Evolutionary conservation across 2,329 filamentous ascomycete species (phyloP).

Genomic region (Colletotrichum musae): DNA sequence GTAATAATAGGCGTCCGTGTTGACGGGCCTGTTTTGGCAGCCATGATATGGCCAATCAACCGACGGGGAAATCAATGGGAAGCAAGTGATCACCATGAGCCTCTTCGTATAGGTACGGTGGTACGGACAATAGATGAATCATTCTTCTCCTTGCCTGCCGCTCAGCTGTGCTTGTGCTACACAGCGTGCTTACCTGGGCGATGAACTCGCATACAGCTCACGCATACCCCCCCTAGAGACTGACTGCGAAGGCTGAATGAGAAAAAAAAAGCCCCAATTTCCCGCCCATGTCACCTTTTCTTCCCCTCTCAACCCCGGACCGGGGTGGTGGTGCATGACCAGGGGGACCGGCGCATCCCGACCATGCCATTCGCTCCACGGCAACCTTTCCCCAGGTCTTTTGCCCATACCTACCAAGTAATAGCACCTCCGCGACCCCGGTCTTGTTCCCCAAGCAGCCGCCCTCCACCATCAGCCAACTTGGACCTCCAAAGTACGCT

Average conservation of each 20-base stretch:
- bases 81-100: neutral
- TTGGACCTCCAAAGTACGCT: constrained; percentile 6
- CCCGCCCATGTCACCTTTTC: constrained; percentile 36
- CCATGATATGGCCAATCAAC: neutral
- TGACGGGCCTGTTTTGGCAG: neutral
- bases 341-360: constrained; percentile 36
- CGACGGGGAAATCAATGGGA: too few relatives aligned
- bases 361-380: constrained; percentile 29
- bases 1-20: too few relatives aligned
- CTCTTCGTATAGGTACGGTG: neutral
- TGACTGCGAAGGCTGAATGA: constrained; percentile 28
- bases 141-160: neutral
- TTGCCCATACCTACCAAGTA: constrained; percentile 22
- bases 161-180: neutral
- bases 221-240: constrained; percentile 5
- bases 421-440: constrained; percentile 26
- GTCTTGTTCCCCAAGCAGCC: constrained; percentile 6
- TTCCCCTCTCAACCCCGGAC: constrained; percentile 36
- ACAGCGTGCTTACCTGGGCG: neutral
- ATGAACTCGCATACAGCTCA: neutral
- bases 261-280: constrained; percentile 33
- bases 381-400: constrained; percentile 40
- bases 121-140: neutral
- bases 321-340: constrained; percentile 33
- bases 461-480: constrained; percentile 33